These are phyloP conservation scores for Trypanosoma cruzi DNA, from an alignment of 208 protist genomes.

Conservation along the genomic window DNA sequence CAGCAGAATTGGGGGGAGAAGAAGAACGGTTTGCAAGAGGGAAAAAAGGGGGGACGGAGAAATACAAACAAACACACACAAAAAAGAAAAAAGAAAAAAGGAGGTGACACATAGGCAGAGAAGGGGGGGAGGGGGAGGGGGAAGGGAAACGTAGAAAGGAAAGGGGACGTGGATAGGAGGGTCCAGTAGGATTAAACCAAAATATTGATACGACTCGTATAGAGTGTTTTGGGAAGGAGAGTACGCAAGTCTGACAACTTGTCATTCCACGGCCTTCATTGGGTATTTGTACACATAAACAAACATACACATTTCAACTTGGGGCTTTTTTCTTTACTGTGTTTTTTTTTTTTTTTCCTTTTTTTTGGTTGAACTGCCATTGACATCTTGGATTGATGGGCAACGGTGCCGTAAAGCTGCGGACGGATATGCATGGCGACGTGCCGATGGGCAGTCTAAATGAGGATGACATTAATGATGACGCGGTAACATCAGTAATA, in stretches of 20 bases:
- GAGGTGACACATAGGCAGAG: too few relatives aligned
- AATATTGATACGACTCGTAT: neutral
- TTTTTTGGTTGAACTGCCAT: conserved; percentile 3
- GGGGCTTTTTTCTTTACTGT: too few relatives aligned
- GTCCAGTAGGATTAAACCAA: neutral
- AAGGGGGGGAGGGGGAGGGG: neutral
- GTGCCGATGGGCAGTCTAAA: neutral
- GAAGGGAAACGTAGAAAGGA: too few relatives aligned
- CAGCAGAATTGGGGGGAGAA: neutral
- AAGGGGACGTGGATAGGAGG: too few relatives aligned
- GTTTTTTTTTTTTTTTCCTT: too few relatives aligned
- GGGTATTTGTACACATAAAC: neutral
- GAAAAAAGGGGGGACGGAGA: too few relatives aligned
- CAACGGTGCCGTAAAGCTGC: neutral
- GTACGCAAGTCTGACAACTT: neutral
- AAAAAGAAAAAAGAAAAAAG: too few relatives aligned
- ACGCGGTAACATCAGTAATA: neutral
- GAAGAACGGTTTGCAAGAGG: neutral
- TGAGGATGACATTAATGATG: neutral
- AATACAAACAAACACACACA: too few relatives aligned
- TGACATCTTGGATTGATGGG: neutral
- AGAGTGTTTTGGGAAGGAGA: neutral
- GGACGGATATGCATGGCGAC: neutral
- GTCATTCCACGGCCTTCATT: neutral
- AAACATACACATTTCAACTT: neutral